Evolutionary conservation across 495 filamentous ascomycete genomes (phyloP), one percentile per base, ranked within the genome.

Genomic region (Talaromyces stipitatus): DNA sequence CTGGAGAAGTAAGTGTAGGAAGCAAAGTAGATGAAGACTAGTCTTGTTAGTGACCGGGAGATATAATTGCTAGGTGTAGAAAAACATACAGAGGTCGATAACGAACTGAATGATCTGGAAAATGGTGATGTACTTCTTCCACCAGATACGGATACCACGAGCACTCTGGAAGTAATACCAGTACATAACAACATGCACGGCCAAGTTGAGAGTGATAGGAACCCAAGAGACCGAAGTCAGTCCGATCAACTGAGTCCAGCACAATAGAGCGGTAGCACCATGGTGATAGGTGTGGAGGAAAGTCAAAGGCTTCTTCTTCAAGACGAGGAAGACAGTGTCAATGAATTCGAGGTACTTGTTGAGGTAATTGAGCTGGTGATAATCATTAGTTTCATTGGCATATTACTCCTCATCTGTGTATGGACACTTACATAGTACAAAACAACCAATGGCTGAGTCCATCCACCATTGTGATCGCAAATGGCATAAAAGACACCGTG

Each of bases 1-100:
- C 85, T 90, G 64, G 89, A 85, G 83, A 95, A 94, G 78, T 95
- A 96, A 56, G 88, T 96, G 75, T 90, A 97, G 29, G 92, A 94
- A 55, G 94, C 94, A 61, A 90, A 95, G 79, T 96, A 97, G 70
- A 96, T 88, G 73, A 95, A 95, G 62, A 83, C 87, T 90, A n/a
- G 59, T 50, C 23, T 18, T 66, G 67, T 55, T 46, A 47, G 36
- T 24, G 8, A 18, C 11, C 22, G 16, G 20, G 3, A 38, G 28
- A 45, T 6, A 55, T 20, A 10, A 23, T 47, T 18, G 18, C 8
- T 23, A n/a, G 4, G n/a, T 27, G 14, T 54, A 59, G 8, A 58
- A 30, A 10, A 23, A 64, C 76, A 63, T 67, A 80, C 77, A 79
- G 23, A 83, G 73, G 62, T 82, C 80, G 64, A 83, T 78, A 61